Conservation (phyloP, 2,329 filamentous ascomycete genomes). For the Furcasterigmium sp. region DNA sequence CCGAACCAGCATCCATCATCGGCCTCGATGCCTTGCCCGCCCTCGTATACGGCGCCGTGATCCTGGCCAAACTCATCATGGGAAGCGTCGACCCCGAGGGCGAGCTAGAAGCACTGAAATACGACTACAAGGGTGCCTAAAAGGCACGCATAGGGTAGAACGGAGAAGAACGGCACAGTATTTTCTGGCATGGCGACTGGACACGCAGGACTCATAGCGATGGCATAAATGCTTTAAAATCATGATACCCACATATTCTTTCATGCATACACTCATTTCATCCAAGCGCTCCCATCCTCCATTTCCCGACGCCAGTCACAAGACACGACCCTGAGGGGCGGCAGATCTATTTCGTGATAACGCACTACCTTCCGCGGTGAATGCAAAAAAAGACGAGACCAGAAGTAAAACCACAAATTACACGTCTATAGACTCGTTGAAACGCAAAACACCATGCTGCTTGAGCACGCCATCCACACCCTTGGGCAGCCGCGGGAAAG, state of each 20-base stretch:
- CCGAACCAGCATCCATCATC: too few species aligned
- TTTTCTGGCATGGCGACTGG: too few species aligned
- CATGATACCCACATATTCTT: too few species aligned
- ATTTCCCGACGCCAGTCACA: too few species aligned
- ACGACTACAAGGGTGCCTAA: slow-evolving; percentile 63
- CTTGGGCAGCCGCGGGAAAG: slow-evolving; percentile 61
- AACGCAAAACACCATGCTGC: slow-evolving; percentile 80
- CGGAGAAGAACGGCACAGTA: slow-evolving; percentile 1
- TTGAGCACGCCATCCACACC: slow-evolving; percentile 85
- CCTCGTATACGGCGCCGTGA: slow-evolving; percentile 54
- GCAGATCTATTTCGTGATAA: slow-evolving; percentile 5
- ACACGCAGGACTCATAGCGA: neutral
- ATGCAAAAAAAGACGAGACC: too few species aligned
- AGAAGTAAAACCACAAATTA: slow-evolving; percentile 19
- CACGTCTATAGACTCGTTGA: slow-evolving; percentile 86
- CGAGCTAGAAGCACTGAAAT: slow-evolving; percentile 57
- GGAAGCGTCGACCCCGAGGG: slow-evolving; percentile 61
- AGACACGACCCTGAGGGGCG: neutral
- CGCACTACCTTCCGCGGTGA: neutral
- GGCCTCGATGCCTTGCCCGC: slow-evolving; percentile 47
- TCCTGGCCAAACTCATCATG: slow-evolving; percentile 62
- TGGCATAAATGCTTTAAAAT: neutral
- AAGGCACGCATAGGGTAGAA: too few species aligned
- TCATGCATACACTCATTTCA: too few species aligned
- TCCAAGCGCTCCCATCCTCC: too few species aligned